phyloP scores from a whole-genome alignment of 768 basidiomycete genomes.

The Hemileccinum impolitum region DNA sequence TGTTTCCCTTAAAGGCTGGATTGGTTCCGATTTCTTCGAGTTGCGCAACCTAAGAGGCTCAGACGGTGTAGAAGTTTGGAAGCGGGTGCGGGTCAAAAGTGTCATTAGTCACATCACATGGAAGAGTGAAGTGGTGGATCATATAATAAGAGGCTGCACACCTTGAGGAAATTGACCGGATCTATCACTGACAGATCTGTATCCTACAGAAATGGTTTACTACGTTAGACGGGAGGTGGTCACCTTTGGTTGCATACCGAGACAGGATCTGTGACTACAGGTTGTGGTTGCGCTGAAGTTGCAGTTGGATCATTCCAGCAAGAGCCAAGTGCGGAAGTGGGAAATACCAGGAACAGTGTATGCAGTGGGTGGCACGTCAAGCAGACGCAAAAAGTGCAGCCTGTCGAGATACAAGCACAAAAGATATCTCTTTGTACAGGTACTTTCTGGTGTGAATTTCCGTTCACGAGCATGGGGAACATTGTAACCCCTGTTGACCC shows the following conservation, averaged over 20 bases:
- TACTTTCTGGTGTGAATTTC: background rate
- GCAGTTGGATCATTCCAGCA: slow-evolving; percentile 72
- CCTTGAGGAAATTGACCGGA: slow-evolving; percentile 53
- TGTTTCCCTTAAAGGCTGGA: slow-evolving; percentile 34
- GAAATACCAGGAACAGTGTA: slow-evolving; percentile 63
- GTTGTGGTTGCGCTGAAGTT: slow-evolving; percentile 65
- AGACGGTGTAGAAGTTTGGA: slow-evolving; percentile 30
- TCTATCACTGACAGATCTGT: slow-evolving; percentile 55
- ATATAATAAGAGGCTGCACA: slow-evolving; percentile 6
- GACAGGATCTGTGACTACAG: slow-evolving; percentile 65
- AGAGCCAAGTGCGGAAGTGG: slow-evolving; percentile 52
- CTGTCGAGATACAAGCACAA: background rate
- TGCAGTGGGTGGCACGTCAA: slow-evolving; percentile 23
- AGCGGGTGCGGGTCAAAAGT: slow-evolving; percentile 42
- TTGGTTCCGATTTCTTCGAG: slow-evolving; percentile 35
- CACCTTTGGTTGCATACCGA: slow-evolving; percentile 37
- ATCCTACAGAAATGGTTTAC: slow-evolving; percentile 36
- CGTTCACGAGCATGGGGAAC: background rate
- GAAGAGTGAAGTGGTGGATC: background rate
- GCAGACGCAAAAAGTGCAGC: background rate
- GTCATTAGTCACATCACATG: slow-evolving; percentile 26
- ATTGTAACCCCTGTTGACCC: too few relatives aligned
- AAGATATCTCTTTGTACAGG: background rate
- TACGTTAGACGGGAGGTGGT: background rate
- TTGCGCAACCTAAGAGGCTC: slow-evolving; percentile 36